Base-by-base conservation (phyloP, 139 green algal species). In the Raphidocelis subcapitata region DNA sequence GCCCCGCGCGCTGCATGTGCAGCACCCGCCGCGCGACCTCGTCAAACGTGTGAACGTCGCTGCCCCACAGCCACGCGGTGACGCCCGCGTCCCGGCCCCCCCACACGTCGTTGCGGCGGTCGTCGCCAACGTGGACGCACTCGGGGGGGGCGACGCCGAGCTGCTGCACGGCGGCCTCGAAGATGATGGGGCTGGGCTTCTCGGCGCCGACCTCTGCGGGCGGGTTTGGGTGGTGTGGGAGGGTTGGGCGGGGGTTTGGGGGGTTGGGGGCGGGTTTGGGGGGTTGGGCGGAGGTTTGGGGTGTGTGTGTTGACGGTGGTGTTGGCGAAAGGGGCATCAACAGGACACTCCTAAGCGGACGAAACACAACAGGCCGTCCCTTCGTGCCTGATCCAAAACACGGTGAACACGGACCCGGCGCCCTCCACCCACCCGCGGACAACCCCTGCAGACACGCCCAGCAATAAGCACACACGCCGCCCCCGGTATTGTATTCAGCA, bases 111-210 rank as follows among this genome's bases (percentile, higher is more conserved):
- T 97, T 97, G 35, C 91, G 65, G 35, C 81, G 60, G 76, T 96
- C 90, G 49, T 96, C 91, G 0, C 91, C 91, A 23, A 96, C 84
- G 69, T 95, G 91, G 31, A 96, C 73, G 3, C 80, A 85, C 37
- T 90, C 65, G 1, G 66, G 36, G 23, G 90, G 77, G 14, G 72
- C 21, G 32, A 93, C 62, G 3, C 72, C 77, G 49, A 93, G 76
- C 14, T 47, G 18, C 36, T 85, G 59, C 32, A 83, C 84, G 0
- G 88, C 89, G 0, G 90, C 64, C 49, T 93, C 78, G 71, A 97
- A 97, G 31, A 97, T 92, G 23, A 84, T 63, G 2, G 90, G 93
- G 79, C 94, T 95, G 37, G 93, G 93, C 81, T 98, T 98, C 81
- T 98, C 93, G 0, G 72, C 88, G 0, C 80, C 77, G 21, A 96